Percentiles rank a stretch among this genome's conserved stretches.
phyloP scores from a whole-genome alignment of 352 stramenopile genomes.

The Phytophthora meadii region DNA sequence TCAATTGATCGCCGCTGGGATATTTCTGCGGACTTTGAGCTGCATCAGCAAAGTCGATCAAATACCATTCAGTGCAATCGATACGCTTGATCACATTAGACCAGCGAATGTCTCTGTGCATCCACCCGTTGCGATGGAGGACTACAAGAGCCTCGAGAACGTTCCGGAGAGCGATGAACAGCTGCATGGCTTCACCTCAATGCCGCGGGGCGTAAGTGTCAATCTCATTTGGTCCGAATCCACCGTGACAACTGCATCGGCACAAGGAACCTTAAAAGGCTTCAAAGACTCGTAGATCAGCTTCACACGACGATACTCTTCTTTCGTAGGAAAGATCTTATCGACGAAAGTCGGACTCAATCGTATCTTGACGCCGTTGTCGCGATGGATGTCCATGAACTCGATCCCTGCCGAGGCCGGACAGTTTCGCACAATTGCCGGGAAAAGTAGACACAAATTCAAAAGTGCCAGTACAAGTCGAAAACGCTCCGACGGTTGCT shows the following conservation, averaged over 20 bases:
- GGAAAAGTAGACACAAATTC: conserved; percentile 12
- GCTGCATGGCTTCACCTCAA: conserved; percentile 9
- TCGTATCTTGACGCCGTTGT: conserved; percentile 3
- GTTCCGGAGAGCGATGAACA: conserved; percentile 16
- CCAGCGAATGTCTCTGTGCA: too few relatives aligned
- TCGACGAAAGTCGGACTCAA: neutral
- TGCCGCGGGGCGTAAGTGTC: conserved; percentile 18
- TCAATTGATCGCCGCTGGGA: too few relatives aligned
- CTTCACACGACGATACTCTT: neutral
- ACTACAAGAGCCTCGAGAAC: conserved; percentile 17
- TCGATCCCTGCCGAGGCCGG: conserved; percentile 2
- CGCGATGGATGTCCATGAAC: neutral
- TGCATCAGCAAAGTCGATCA: too few relatives aligned
- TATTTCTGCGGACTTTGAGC: too few relatives aligned
- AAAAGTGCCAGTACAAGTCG: conserved; percentile 13
- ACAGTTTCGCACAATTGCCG: conserved; percentile 3
- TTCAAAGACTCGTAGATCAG: neutral
- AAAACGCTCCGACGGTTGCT: conserved; percentile 1
- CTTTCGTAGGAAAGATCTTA: conserved; percentile 1
- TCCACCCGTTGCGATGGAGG: conserved; percentile 4
- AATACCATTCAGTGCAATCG: too few relatives aligned
- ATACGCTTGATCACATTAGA: too few relatives aligned
- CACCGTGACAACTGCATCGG: conserved; percentile 8
- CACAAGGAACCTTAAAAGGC: conserved; percentile 7
- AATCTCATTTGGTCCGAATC: neutral